phyloP scores from a whole-genome alignment of 768 basidiomycete species.

The Boletellus ananas region DNA sequence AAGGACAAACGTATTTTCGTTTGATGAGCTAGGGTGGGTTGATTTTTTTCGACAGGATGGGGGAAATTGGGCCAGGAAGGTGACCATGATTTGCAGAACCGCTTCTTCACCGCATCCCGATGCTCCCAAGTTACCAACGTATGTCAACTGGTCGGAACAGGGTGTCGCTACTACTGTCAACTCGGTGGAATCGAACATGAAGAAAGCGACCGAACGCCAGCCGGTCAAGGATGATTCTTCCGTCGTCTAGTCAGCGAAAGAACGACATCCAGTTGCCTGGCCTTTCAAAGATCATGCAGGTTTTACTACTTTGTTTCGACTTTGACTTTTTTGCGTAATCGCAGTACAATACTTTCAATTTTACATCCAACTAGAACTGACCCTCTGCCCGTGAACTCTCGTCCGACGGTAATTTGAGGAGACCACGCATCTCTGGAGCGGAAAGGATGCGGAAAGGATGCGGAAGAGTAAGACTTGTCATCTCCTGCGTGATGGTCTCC shows the following conservation, averaged over 20 bases:
- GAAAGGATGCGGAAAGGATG: background rate
- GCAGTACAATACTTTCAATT: constrained; percentile 10
- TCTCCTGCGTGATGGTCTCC: constrained; percentile 67
- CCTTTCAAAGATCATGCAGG: background rate
- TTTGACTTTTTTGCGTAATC: background rate
- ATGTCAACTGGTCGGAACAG: constrained; percentile 10
- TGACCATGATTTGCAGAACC: constrained; percentile 3
- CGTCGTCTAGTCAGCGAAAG: constrained; percentile 7
- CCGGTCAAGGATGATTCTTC: constrained; percentile 3
- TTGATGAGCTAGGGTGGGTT: constrained; percentile 20
- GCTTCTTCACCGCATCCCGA: constrained; percentile 7
- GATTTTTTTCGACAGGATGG: background rate
- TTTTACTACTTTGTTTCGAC: background rate
- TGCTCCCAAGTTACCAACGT: constrained; percentile 15
- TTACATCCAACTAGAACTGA: constrained; percentile 2
- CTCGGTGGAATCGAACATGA: constrained; percentile 5
- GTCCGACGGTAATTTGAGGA: background rate
- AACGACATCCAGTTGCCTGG: background rate
- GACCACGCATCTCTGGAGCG: background rate
- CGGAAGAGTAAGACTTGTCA: constrained; percentile 29
- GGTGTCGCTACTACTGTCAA: background rate
- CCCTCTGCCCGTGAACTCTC: background rate
- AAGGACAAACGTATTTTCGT: constrained; percentile 10
- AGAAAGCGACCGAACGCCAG: constrained; percentile 4
- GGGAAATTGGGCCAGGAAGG: background rate